Evolutionary conservation across 2,329 filamentous ascomycete genomes (phyloP), one percentile per base, ranked within the genome.

Genomic region (Diplocarpon mali): DNA sequence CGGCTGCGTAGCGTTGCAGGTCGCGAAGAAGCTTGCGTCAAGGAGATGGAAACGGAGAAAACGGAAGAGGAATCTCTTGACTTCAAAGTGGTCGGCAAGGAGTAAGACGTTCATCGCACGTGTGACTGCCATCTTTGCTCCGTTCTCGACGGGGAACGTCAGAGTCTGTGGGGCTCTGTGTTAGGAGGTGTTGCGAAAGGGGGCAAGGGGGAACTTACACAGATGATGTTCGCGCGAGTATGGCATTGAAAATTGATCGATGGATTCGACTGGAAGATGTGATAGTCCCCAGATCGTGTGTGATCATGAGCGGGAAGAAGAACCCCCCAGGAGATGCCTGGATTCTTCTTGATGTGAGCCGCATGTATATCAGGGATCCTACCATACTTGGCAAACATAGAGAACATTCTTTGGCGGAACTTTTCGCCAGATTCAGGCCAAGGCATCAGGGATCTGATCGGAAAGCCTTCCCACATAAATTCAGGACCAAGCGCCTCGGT

Each of bases 341-440:
- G 35, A 16, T 43, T 35, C 36, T 36, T 46, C 38, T 44, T 50
- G 27, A 44, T 37, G 52, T 54, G 55, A 35, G 55, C 50, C 24
- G 13, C 29, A 10, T 54, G 20, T 27, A 58, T 34, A 14, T 46
- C 24, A 20, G 57, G 56, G 32, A 55, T 57, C 11, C n/a, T 11
- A n/a, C 53, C 55, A 35, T 40, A 44, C 13, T 37, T 44, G 40
- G 48, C 56, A 36, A 49, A 54, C 50, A 54, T 57, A 11, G 47
- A 50, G 32, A 56, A 59, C 9, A 45, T 46, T 27, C 48, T 54
- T 38, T 59, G 57, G 10, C 57, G 54, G 29, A 50, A 58, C 28
- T 42, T 42, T 34, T 55, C 53, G 2, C 40, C 35, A 11, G 51
- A 47, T 2, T 41, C 27, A 10, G 37, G 35, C 15, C 37, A 8